Evolutionary conservation across 2,329 filamentous ascomycete genomes (phyloP).

Genomic region (Claviceps sorghi): DNA sequence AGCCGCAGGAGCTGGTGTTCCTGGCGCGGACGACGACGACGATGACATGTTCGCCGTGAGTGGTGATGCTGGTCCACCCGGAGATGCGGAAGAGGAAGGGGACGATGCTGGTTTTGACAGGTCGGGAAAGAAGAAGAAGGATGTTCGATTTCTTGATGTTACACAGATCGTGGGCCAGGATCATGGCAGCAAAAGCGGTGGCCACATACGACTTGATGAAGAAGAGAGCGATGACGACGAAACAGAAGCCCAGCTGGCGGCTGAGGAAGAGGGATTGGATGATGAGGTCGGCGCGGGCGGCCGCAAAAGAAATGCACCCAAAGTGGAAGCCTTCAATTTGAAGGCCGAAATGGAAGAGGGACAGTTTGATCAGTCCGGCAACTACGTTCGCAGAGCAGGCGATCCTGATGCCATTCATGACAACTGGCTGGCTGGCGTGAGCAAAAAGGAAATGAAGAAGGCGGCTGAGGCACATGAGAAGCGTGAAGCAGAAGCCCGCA

Average conservation of each 20-base stretch:
- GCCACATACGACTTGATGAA: slow-evolving; percentile 48
- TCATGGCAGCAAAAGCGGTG: slow-evolving; percentile 55
- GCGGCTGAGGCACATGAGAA: slow-evolving; percentile 79
- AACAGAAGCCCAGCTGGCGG: slow-evolving; percentile 55
- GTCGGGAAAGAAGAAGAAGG: slow-evolving; percentile 44
- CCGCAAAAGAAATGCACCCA: slow-evolving; percentile 83
- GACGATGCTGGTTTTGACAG: slow-evolving; percentile 19
- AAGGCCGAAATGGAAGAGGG: slow-evolving; percentile 81
- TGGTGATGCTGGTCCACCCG: slow-evolving; percentile 27
- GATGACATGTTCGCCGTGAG: slow-evolving; percentile 75
- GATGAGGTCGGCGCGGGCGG: slow-evolving; percentile 82
- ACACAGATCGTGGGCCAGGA: slow-evolving; percentile 68
- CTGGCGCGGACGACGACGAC: slow-evolving; percentile 32
- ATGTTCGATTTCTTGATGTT: slow-evolving; percentile 45
- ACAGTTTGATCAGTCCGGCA: slow-evolving; percentile 77
- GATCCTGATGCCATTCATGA: slow-evolving; percentile 89
- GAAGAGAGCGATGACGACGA: slow-evolving; percentile 47
- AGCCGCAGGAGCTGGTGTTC: slow-evolving; percentile 16
- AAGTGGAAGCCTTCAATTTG: slow-evolving; percentile 95
- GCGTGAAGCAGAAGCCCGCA: slow-evolving; percentile 60
- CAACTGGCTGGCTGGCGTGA: slow-evolving; percentile 80
- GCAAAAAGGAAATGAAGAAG: slow-evolving; percentile 82
- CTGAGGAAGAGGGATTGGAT: slow-evolving; percentile 62
- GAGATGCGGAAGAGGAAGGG: slow-evolving; percentile 29
- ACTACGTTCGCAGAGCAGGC: slow-evolving; percentile 75